Conservation (phyloP, 345 rosid genomes). For the Murraya paniculata region DNA sequence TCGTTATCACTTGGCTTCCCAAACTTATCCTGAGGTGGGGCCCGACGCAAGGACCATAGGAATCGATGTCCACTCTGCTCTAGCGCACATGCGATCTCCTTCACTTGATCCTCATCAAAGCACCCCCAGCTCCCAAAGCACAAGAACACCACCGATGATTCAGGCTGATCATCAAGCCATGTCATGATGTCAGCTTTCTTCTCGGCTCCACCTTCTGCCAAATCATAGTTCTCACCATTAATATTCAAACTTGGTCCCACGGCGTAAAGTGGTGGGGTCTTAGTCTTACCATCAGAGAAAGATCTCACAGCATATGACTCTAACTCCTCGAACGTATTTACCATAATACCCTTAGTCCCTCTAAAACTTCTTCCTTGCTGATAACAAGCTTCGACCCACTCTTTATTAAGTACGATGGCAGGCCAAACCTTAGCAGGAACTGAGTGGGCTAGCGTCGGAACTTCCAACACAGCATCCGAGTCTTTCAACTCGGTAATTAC, state of each 20-base stretch:
- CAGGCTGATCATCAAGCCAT: constrained; percentile 62
- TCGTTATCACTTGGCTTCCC: constrained; percentile 14
- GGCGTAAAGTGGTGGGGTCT: constrained; percentile 33
- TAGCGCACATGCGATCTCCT: constrained; percentile 43
- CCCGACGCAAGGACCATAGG: constrained; percentile 51
- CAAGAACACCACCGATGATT: constrained; percentile 49
- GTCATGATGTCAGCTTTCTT: constrained; percentile 20
- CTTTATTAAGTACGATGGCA: background rate
- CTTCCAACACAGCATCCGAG: constrained; percentile 28
- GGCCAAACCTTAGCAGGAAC: constrained; percentile 43
- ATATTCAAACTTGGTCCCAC: constrained; percentile 54
- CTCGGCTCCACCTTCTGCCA: background rate
- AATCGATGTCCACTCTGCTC: constrained; percentile 41
- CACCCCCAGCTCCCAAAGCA: constrained; percentile 70
- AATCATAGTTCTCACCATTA: constrained; percentile 6
- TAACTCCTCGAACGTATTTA: constrained; percentile 48
- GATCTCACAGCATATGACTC: constrained; percentile 35
- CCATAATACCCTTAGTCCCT: constrained; percentile 39
- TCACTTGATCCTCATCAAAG: constrained; percentile 42
- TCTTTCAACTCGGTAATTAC: constrained; percentile 28
- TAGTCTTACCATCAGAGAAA: background rate
- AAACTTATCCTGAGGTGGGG: constrained; percentile 1
- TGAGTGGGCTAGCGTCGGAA: constrained; percentile 34
- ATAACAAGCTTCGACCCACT: fast-evolving
- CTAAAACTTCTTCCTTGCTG: constrained; percentile 13